Base-by-base conservation (phyloP, 2,329 filamentous ascomycete genomes). In the Fusarium sp. region DNA sequence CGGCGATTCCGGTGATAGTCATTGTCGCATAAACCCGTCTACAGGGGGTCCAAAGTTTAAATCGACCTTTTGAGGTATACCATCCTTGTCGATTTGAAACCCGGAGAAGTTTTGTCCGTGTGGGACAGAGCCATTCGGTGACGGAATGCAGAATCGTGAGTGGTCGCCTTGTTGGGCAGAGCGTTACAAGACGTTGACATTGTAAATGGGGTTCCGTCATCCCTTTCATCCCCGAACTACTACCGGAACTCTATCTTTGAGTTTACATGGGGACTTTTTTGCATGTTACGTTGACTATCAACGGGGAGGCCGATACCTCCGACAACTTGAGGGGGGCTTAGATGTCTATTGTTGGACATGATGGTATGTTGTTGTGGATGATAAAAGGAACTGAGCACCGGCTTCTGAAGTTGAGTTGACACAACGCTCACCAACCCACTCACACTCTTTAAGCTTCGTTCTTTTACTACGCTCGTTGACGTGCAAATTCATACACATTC, bases 401-500 rank as follows among this genome's bases (percentile, higher is more conserved):
- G 24, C 48, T 10, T 31, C 27, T 29, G 24, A 14, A 20, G 27
- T 54, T 33, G 18, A 54, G 27, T 52, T 52, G 24, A 22, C 54
- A 27, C 54, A 22, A 37, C 16, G 29, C 35, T 58, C 54, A 58
- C 54, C 54, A 24, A 58, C 54, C 48, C 48, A 54, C 20, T 58
- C 57, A 39, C 35, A 60, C 24, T 60, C 43, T 39, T 54, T 54
- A 54, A 54, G 29, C 54, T 35, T 37, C 54, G 20, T 37, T 57
- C 54, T 57, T 37, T 57, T 57, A 57, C 31, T 24, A 57, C 54
- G 33, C 54, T 57, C 54, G 54, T 57, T 57, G 29, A 57, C 48
- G 48, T 20, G 48, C 48, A 37, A 37, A 20, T 33, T 24, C 48
- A 37, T 48, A n/a, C 43, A 64, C 35, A 43, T 57, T 57, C 48